Percentiles rank a stretch among this genome's conserved stretches.
These are phyloP conservation scores for Candida mattraensis DNA, from an alignment of 805 yeast species.

Conservation along the genomic window DNA sequence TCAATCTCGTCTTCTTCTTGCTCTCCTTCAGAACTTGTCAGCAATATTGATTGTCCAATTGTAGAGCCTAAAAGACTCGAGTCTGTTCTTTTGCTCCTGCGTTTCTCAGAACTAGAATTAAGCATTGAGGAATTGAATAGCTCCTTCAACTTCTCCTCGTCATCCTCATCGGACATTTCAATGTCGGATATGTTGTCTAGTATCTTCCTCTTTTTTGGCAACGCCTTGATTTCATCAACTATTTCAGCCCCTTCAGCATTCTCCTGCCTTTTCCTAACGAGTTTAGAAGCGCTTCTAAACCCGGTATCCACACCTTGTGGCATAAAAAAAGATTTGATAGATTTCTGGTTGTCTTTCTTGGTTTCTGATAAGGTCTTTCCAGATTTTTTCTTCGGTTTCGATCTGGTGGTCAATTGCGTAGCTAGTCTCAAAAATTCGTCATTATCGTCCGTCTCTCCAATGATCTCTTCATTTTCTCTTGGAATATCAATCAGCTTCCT, in stretches of 20 bases:
- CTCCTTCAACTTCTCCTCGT: constrained; percentile 19
- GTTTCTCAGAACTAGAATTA: constrained; percentile 8
- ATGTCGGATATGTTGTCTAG: constrained; percentile 17
- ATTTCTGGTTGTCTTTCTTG: constrained; percentile 12
- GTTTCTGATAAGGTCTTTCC: constrained; percentile 6
- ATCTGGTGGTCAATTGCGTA: constrained; percentile 58
- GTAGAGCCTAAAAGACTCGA: constrained; percentile 13
- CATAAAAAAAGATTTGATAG: constrained; percentile 57
- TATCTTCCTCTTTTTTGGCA: constrained; percentile 9
- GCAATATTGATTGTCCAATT: constrained; percentile 11
- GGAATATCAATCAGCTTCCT: constrained; percentile 64
- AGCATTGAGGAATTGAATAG: constrained; percentile 16
- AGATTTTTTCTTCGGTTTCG: constrained; percentile 28
- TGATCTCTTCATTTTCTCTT: constrained; percentile 58
- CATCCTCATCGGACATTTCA: constrained; percentile 17
- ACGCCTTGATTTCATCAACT: constrained; percentile 8
- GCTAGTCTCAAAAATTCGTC: constrained; percentile 64
- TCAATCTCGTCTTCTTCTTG: background rate
- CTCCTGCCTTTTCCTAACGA: constrained; percentile 38
- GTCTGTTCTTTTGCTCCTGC: constrained; percentile 1
- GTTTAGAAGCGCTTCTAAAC: constrained; percentile 49
- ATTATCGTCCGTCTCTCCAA: constrained; percentile 47
- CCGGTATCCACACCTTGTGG: constrained; percentile 72
- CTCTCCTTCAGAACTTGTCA: constrained; percentile 11
- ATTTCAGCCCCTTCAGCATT: constrained; percentile 16